Conservation (phyloP, 2,329 filamentous ascomycete genomes). For the Phialocephala subalpina region DNA sequence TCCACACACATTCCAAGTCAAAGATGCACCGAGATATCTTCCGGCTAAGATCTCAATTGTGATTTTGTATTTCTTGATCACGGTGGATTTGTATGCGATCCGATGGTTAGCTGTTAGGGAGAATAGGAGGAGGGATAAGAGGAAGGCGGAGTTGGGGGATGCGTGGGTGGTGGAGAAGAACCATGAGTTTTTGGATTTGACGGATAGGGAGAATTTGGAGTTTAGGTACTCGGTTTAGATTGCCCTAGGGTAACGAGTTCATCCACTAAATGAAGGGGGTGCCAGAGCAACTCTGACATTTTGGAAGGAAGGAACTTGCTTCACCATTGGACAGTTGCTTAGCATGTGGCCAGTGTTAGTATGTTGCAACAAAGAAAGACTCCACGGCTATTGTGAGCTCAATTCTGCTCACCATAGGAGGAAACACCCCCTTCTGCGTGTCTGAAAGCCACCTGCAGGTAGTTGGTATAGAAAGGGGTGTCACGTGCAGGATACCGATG, state of each 20-base stretch:
- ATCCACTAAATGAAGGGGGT: neutral
- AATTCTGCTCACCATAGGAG: too few species aligned
- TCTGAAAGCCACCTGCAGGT: too few species aligned
- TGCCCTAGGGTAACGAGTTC: neutral
- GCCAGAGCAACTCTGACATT: too few species aligned
- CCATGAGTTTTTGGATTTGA: conserved; percentile 29
- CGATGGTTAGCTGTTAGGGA: conserved; percentile 42
- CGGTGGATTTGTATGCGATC: conserved; percentile 35
- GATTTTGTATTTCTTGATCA: conserved; percentile 18
- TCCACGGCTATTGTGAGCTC: too few species aligned
- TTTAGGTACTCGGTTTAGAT: conserved; percentile 22
- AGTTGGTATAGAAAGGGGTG: too few species aligned
- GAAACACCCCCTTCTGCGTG: too few species aligned
- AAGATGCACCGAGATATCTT: conserved; percentile 54
- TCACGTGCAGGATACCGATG: too few species aligned
- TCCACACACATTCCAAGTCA: conserved; percentile 59
- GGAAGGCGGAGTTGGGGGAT: conserved; percentile 33
- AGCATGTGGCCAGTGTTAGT: too few species aligned
- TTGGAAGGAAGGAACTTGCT: too few species aligned
- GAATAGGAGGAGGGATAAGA: conserved; percentile 46
- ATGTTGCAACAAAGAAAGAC: too few species aligned
- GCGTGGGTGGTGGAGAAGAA: conserved; percentile 16
- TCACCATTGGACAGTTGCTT: too few species aligned
- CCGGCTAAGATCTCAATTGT: conserved; percentile 15
- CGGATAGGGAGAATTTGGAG: conserved; percentile 27